Evolutionary conservation across 768 basidiomycete genomes (phyloP).

Genomic region (Russula vinacea): DNA sequence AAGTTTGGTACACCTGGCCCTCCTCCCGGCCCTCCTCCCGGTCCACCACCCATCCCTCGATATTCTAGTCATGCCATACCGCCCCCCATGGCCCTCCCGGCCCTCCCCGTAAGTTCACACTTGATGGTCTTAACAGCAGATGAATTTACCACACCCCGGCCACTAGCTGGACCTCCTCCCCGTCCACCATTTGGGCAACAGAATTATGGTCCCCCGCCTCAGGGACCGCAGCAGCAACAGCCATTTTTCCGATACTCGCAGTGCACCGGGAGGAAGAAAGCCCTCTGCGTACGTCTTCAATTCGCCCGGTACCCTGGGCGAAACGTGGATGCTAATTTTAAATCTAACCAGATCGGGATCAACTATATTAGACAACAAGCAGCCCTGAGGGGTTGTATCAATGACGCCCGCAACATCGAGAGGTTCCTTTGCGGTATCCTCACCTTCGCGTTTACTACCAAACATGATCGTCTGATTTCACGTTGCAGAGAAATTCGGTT

Average conservation of each 20-base stretch:
- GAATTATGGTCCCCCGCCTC: slow-evolving; percentile 45
- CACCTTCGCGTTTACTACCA: background rate
- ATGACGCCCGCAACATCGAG: slow-evolving; percentile 54
- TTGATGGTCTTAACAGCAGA: background rate
- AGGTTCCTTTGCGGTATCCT: slow-evolving; percentile 44
- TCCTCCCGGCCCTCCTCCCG: slow-evolving; percentile 28
- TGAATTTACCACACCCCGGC: background rate
- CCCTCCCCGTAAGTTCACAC: slow-evolving; percentile 32
- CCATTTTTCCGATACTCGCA: slow-evolving; percentile 55
- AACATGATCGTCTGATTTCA: background rate
- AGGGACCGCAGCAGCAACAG: slow-evolving; percentile 36
- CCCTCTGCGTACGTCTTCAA: slow-evolving; percentile 45
- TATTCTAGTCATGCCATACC: slow-evolving; percentile 5
- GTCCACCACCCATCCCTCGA: slow-evolving; percentile 21
- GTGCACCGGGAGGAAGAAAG: slow-evolving; percentile 54
- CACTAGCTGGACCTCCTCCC: slow-evolving; percentile 34
- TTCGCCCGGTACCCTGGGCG: background rate
- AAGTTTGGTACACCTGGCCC: slow-evolving; percentile 20
- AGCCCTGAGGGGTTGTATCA: slow-evolving; percentile 54
- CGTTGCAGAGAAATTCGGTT: slow-evolving; percentile 43
- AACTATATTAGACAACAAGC: slow-evolving; percentile 46
- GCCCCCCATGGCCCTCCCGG: slow-evolving; percentile 25
- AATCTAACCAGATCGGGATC: slow-evolving; percentile 47
- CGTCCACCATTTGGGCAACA: slow-evolving; percentile 41
- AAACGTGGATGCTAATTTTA: slow-evolving; percentile 2